Percentiles rank a stretch among this genome's conserved stretches.
phyloP scores from a whole-genome alignment of 129 eudicot species.

The Dittrichia graveolens region DNA sequence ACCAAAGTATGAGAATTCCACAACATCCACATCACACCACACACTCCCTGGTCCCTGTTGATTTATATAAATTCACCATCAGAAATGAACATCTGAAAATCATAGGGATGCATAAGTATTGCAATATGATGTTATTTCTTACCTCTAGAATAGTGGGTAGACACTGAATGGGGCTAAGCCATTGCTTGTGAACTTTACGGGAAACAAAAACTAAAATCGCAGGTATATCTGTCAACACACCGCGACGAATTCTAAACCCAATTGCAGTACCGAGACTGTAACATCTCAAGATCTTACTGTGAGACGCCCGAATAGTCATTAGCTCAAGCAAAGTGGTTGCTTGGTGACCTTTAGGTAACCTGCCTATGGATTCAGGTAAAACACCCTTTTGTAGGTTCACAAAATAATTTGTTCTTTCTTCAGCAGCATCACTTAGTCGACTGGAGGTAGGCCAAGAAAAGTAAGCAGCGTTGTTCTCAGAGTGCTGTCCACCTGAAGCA shows the following conservation, averaged over 20 bases:
- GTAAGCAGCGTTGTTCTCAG: slow-evolving; percentile 83
- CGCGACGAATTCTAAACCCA: slow-evolving; percentile 80
- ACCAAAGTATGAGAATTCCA: slow-evolving; percentile 92
- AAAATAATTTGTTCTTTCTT: slow-evolving; percentile 86
- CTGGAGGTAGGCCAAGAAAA: slow-evolving; percentile 92
- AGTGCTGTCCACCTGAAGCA: slow-evolving; percentile 84
- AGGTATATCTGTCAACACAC: slow-evolving; percentile 87
- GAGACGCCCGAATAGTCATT: slow-evolving; percentile 95
- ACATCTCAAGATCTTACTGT: slow-evolving; percentile 85
- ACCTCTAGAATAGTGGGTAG: slow-evolving; percentile 94
- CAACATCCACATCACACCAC: slow-evolving; percentile 98
- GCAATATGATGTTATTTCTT: slow-evolving; percentile 1
- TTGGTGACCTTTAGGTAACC: slow-evolving; percentile 86
- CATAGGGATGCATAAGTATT: slow-evolving; percentile 6
- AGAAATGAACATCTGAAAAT: not conserved
- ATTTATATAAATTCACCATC: slow-evolving; percentile 24
- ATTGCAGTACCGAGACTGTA: slow-evolving; percentile 95
- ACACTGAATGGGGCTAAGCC: slow-evolving; percentile 92
- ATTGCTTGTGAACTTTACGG: slow-evolving; percentile 88
- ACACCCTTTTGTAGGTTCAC: slow-evolving; percentile 89
- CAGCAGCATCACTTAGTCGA: slow-evolving; percentile 84
- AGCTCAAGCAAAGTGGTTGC: slow-evolving; percentile 89
- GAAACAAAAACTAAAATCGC: slow-evolving; percentile 93
- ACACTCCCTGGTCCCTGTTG: slow-evolving; percentile 97
- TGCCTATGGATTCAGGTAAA: slow-evolving; percentile 78